Conservation (phyloP, 371 early-diverging fungal species). For the Furculomyces boomerangus region DNA sequence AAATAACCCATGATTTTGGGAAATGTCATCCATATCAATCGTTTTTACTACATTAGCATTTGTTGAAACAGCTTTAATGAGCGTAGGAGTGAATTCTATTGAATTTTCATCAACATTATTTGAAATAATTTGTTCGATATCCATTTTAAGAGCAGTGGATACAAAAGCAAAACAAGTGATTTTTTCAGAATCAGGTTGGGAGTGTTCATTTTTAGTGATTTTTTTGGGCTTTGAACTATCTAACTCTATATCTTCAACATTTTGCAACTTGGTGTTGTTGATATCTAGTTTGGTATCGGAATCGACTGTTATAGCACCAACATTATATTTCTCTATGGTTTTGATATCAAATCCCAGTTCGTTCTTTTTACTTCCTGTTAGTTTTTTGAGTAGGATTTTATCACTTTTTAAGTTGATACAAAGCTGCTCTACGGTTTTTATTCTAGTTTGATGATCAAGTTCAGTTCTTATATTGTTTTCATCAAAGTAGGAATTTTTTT, state of each 20-base stretch:
- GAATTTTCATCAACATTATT: background rate
- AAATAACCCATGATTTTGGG: constrained; percentile 30
- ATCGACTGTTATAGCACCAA: constrained; percentile 5
- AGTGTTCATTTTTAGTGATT: background rate
- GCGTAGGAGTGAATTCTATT: background rate
- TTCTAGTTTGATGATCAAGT: no score
- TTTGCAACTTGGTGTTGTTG: background rate
- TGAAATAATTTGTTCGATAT: background rate
- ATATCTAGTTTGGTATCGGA: background rate
- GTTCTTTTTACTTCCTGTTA: constrained; percentile 15
- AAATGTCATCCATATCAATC: background rate
- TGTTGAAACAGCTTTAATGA: background rate
- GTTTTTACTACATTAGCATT: background rate
- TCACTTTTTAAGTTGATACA: background rate
- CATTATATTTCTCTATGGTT: constrained; percentile 13
- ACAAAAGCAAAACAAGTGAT: background rate
- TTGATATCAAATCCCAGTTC: constrained; percentile 11
- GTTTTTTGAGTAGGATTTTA: background rate
- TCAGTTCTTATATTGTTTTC: no score
- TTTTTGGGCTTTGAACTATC: background rate
- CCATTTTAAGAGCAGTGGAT: background rate
- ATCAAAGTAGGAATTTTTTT: no score
- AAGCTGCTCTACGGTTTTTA: background rate
- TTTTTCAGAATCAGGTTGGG: no score
- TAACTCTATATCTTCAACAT: background rate